These are phyloP conservation scores for Entophlyctis helioformis DNA, from an alignment of 192 early-diverging fungal species.

Conservation along the genomic window DNA sequence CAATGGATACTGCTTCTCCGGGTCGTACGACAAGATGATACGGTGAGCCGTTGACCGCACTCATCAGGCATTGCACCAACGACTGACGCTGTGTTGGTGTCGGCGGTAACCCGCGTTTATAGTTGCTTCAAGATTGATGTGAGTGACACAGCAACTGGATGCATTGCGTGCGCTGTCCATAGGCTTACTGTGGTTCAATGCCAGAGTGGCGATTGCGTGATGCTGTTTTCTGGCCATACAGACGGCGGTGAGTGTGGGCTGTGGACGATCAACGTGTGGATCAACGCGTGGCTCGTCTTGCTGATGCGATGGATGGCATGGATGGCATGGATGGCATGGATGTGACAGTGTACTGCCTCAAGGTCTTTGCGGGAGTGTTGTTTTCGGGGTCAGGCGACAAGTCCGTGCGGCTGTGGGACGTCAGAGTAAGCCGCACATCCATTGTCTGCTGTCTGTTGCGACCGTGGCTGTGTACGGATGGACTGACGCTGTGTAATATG, in stretches of 20 bases:
- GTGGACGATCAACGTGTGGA: neutral
- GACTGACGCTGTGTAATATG: too few species aligned
- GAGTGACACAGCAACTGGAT: too few species aligned
- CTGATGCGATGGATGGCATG: too few species aligned
- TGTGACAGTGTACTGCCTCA: slow-evolving; percentile 30
- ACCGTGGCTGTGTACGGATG: too few species aligned
- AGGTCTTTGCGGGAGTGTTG: slow-evolving; percentile 21
- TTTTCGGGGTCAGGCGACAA: slow-evolving; percentile 38
- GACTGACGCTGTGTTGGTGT: too few species aligned
- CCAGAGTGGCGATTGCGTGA: slow-evolving; percentile 34
- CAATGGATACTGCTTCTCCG: slow-evolving; percentile 26
- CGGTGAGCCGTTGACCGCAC: slow-evolving; percentile 4
- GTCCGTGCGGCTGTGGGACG: slow-evolving; percentile 33
- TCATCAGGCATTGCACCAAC: neutral
- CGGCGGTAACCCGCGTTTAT: neutral
- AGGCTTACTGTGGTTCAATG: too few species aligned
- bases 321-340: too few species aligned
- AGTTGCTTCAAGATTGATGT: slow-evolving; percentile 30
- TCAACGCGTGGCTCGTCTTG: neutral
- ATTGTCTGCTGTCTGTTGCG: too few species aligned
- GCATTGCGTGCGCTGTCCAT: too few species aligned
- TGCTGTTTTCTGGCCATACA: slow-evolving; percentile 33
- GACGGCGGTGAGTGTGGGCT: slow-evolving; percentile 24
- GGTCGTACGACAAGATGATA: slow-evolving; percentile 42
- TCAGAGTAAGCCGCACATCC: slow-evolving; percentile 5